Base-by-base conservation (phyloP, 495 filamentous ascomycete genomes). In the Entonaema liquescens region DNA sequence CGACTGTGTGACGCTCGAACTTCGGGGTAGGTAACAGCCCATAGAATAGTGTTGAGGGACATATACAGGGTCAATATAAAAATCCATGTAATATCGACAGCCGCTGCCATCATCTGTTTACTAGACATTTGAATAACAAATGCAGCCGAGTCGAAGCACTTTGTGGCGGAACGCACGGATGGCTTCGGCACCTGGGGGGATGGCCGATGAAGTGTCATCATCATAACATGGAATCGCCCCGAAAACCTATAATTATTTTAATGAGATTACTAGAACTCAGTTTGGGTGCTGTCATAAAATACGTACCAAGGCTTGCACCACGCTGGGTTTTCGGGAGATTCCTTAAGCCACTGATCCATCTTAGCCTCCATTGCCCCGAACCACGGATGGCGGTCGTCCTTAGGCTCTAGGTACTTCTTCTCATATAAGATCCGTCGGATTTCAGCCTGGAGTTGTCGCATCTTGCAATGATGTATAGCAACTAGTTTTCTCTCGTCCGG, bases 131-230 rank as follows among this genome's bases (percentile, higher is more conserved):
- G 82, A 67, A 98, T 90, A 75, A 96, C 93, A 77, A 88, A 92
- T 17, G 88, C 81, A 62, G 89, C 89, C 17, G 91, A 91, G n/a
- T 95, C 89, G 75, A 90, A 97, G 75, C 94, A 97, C 68, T 83
- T 89, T 44, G 82, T 79, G 12, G 94, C 94, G 1, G 94, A 93
- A 26, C 84, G 75, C 26, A 88, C 74, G 0, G 91, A 93, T 9
- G 95, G 95, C 66, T 92, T 89, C 0, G 95, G 92, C 1, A 98
- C 86, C 76, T 97, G 95, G 7, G 94, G 94, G 0, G 92, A 96
- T 21, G 95, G 95, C 3, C 94, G 88, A 75, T 90, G 92, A 59
- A 97, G 85, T 59, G 92, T 90, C 62, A 97, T 87, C 44, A 95
- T 79, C 85, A 98, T 95, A 12, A 90, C 92, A 73, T 97, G 90